phyloP scores from a whole-genome alignment of 2,329 filamentous ascomycete species.

The Paecilomyces formosus region DNA sequence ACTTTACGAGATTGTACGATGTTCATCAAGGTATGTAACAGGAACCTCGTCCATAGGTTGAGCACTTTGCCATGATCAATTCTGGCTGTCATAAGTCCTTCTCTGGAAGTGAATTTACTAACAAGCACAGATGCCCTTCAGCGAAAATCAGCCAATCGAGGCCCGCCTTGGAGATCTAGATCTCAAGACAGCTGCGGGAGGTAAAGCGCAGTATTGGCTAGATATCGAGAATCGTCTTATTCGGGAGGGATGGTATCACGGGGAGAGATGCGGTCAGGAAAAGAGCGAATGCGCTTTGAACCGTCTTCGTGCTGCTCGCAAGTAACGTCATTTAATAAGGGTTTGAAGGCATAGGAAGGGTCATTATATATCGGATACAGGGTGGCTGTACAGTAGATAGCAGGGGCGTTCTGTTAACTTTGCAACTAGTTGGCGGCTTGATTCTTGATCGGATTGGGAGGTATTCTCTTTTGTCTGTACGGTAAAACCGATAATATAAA shows the following conservation, averaged over 20 bases:
- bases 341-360: background rate
- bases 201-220: constrained; percentile 64
- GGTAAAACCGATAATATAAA: constrained; percentile 4
- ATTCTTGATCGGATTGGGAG: background rate
- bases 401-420: constrained; percentile 2
- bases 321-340: background rate
- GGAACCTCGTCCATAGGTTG: background rate
- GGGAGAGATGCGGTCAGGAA: constrained; percentile 24
- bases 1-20: constrained; percentile 73
- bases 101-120: constrained; percentile 1
- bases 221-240: constrained; percentile 56
- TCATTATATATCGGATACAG: background rate
- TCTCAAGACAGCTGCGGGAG: constrained; percentile 57
- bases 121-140: constrained; percentile 23
- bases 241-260: constrained; percentile 60
- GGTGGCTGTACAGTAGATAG: constrained; percentile 4
- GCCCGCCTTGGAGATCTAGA: constrained; percentile 67
- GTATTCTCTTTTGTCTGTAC: background rate
- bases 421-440: background rate
- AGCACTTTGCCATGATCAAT: background rate
- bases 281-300: constrained; percentile 27
- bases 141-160: constrained; percentile 25
- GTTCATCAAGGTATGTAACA: constrained; percentile 53
- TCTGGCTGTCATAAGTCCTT: background rate
- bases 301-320: constrained; percentile 3